Percentiles rank a stretch among this genome's conserved stretches.
phyloP scores from a whole-genome alignment of 768 basidiomycete genomes.

The Pholiota conissans region DNA sequence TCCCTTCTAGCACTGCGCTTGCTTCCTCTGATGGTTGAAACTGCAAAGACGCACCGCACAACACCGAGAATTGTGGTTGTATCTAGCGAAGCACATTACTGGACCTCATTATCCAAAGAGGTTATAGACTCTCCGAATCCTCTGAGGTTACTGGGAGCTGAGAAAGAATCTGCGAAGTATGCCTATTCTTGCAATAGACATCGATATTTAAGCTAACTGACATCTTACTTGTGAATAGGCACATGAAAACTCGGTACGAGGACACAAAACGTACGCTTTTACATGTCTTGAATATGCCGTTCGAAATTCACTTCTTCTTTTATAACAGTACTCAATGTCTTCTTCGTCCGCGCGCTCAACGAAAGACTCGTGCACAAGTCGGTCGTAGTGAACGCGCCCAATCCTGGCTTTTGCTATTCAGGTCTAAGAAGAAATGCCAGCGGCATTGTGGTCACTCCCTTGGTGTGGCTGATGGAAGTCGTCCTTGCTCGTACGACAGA shows the following conservation, averaged over 20 bases:
- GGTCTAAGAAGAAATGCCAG: constrained; percentile 29
- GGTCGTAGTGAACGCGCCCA: constrained; percentile 34
- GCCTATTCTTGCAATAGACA: neutral
- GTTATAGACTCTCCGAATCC: constrained; percentile 29
- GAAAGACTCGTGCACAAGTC: constrained; percentile 25
- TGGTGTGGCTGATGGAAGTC: constrained; percentile 26
- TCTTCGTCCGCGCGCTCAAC: constrained; percentile 37
- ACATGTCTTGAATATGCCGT: neutral
- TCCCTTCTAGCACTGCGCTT: constrained; percentile 40
- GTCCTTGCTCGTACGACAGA: constrained; percentile 37
- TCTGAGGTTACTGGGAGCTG: constrained; percentile 29
- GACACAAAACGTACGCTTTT: constrained; percentile 16
- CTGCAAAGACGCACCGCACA: constrained; percentile 30
- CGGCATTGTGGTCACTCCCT: constrained; percentile 9
- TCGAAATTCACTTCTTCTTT: no score
- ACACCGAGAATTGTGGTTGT: constrained; percentile 41
- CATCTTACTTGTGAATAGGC: neutral
- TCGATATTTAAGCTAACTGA: no score
- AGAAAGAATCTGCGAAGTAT: no score
- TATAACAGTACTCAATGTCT: constrained; percentile 37
- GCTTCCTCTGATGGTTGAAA: constrained; percentile 40
- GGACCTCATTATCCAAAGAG: constrained; percentile 20
- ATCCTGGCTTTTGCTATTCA: constrained; percentile 44
- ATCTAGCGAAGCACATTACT: constrained; percentile 41
- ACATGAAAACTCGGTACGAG: constrained; percentile 2